phyloP scores from a whole-genome alignment of 2,329 filamentous ascomycete genomes.

The Lanzia echinophila region DNA sequence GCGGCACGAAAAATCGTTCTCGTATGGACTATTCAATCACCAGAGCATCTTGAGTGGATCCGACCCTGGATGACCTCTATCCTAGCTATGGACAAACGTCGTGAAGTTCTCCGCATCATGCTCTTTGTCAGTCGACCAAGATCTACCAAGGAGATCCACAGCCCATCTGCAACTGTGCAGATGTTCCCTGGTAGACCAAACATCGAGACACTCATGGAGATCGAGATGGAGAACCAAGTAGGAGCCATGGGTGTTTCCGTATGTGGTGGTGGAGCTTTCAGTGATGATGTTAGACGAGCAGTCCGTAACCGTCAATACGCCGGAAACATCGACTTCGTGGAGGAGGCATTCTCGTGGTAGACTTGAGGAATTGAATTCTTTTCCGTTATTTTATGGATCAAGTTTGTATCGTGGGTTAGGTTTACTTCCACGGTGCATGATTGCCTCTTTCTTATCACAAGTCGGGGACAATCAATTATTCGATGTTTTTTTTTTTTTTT shows the following conservation, averaged over 20 bases:
- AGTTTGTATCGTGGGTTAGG: too few relatives aligned
- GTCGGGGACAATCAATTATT: neutral
- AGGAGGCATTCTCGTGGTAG: constrained; percentile 68
- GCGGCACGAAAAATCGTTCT: constrained; percentile 66
- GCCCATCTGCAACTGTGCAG: constrained; percentile 68
- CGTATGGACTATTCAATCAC: constrained; percentile 73
- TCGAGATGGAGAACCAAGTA: constrained; percentile 68
- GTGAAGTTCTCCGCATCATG: constrained; percentile 69
- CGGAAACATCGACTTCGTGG: constrained; percentile 68
- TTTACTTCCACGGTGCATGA: neutral
- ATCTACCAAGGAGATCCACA: constrained; percentile 75
- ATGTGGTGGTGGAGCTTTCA: constrained; percentile 66
- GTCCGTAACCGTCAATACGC: constrained; percentile 58
- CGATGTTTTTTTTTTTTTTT: neutral
- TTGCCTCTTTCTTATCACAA: neutral
- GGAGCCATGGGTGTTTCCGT: constrained; percentile 69
- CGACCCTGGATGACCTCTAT: constrained; percentile 79
- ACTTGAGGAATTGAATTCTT: neutral
- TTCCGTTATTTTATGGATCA: neutral
- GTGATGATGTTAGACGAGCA: constrained; percentile 65
- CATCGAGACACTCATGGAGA: constrained; percentile 62
- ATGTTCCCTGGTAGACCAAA: constrained; percentile 80
- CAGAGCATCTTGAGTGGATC: constrained; percentile 79
- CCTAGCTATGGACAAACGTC: constrained; percentile 64
- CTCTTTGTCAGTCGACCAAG: constrained; percentile 70